These are phyloP conservation scores for Murraya koenigii DNA, from an alignment of 345 rosid species.

Conservation along the genomic window DNA sequence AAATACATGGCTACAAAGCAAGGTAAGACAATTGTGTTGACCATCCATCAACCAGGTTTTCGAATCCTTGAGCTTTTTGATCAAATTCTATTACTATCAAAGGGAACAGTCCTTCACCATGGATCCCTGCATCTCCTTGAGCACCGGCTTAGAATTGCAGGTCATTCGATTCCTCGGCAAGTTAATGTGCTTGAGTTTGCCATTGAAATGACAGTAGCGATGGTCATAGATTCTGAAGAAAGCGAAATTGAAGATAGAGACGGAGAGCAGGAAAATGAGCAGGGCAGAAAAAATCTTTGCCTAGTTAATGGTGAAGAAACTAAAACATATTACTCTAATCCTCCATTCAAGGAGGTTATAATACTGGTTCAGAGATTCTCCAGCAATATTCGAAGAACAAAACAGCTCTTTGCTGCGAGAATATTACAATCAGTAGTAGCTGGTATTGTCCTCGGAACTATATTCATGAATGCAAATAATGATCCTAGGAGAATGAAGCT, in stretches of 20 bases:
- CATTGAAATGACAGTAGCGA: conserved; percentile 22
- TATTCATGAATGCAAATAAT: conserved; percentile 25
- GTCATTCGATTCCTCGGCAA: conserved; percentile 28
- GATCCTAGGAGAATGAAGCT: conserved; percentile 12
- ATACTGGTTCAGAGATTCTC: conserved; percentile 28
- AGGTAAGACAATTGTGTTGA: conserved; percentile 28
- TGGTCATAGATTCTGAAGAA: conserved; percentile 17
- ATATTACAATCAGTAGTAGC: conserved; percentile 24
- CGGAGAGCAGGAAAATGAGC: not conserved
- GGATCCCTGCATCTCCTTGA: conserved; percentile 28
- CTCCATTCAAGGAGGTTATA: conserved; percentile 18
- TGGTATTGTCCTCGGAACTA: conserved; percentile 27
- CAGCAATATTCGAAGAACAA: conserved; percentile 26
- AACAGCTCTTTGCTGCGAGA: conserved; percentile 34
- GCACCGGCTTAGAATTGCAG: conserved; percentile 20
- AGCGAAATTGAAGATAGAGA: conserved; percentile 17
- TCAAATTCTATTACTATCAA: conserved; percentile 24
- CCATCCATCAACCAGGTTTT: conserved; percentile 36
- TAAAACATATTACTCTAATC: conserved; percentile 19
- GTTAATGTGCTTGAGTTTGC: conserved; percentile 35
- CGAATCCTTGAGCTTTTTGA: conserved; percentile 29
- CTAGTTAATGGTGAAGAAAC: not conserved
- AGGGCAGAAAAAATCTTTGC: conserved; percentile 2
- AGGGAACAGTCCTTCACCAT: conserved; percentile 25
- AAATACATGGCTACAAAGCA: conserved; percentile 25